Evolutionary conservation across 495 filamentous ascomycete species (phyloP).

Genomic region (Aspergillus homomorphus): DNA sequence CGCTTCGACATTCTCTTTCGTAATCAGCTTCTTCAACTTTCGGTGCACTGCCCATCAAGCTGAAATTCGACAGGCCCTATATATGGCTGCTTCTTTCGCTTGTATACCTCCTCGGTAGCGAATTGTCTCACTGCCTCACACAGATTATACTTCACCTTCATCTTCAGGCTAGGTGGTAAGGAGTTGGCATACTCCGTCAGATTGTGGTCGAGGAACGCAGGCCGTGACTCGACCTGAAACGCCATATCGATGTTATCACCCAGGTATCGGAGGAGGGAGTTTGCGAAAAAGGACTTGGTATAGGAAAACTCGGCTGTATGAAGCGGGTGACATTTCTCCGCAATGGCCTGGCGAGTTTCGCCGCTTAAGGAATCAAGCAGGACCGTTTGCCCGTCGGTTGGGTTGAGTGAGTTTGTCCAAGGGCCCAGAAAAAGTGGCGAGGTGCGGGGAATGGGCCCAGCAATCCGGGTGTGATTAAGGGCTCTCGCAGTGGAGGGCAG

Average conservation of each 20-base stretch:
- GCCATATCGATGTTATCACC: slow-evolving; percentile 55
- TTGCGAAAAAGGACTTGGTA: slow-evolving; percentile 35
- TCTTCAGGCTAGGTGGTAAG: slow-evolving; percentile 46
- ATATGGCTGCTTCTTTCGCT: slow-evolving; percentile 44
- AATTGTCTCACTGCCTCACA: slow-evolving; percentile 47
- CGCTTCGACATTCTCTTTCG: slow-evolving; percentile 40
- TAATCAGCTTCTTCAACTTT: slow-evolving; percentile 31
- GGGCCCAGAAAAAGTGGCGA: slow-evolving; percentile 8
- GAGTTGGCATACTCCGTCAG: slow-evolving; percentile 47
- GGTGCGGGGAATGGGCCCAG: not conserved
- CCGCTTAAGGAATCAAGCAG: slow-evolving; percentile 24
- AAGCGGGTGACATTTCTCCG: slow-evolving; percentile 46
- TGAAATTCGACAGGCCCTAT: slow-evolving; percentile 30
- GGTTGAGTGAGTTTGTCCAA: slow-evolving; percentile 9
- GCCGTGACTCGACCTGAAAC: slow-evolving; percentile 43
- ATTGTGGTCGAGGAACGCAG: slow-evolving; percentile 52
- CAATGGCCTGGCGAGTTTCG: slow-evolving; percentile 27
- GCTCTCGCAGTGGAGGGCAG: slow-evolving; percentile 14
- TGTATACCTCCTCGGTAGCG: slow-evolving; percentile 49
- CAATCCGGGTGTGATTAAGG: slow-evolving; percentile 15
- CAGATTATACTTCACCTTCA: slow-evolving; percentile 50
- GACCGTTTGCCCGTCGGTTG: slow-evolving; percentile 10
- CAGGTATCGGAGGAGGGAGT: slow-evolving; percentile 41
- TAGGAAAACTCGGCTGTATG: slow-evolving; percentile 46
- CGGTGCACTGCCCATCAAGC: slow-evolving; percentile 34